These are phyloP conservation scores for Coniochaeta sp. DNA, from an alignment of 2,329 filamentous ascomycete genomes.

Conservation along the genomic window DNA sequence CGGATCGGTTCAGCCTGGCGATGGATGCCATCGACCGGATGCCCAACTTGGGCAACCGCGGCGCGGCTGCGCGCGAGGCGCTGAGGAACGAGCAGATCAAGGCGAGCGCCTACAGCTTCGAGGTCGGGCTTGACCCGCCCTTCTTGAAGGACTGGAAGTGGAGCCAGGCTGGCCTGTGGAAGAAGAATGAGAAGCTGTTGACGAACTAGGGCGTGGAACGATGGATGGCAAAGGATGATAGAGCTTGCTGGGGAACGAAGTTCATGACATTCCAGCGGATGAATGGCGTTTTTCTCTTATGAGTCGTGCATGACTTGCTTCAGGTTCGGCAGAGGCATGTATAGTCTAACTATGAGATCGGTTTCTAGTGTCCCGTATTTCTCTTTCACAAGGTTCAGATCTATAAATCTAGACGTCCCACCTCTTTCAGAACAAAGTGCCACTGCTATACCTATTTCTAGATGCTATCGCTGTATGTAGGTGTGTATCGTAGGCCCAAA, in stretches of 20 bases:
- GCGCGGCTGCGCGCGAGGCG: constrained; percentile 52
- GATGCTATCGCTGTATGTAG: too few species aligned
- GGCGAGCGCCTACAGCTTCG: constrained; percentile 58
- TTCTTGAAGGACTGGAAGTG: constrained; percentile 61
- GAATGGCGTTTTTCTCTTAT: not conserved
- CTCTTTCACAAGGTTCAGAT: too few species aligned
- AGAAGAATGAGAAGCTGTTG: not conserved
- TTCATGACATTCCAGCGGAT: not conserved
- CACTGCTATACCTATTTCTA: too few species aligned
- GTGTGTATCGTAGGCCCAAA: too few species aligned
- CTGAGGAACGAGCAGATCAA: constrained; percentile 58
- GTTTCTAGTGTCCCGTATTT: too few species aligned
- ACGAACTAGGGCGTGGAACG: not conserved
- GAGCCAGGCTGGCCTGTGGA: constrained; percentile 18
- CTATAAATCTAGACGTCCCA: too few species aligned
- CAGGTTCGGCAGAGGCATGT: not conserved
- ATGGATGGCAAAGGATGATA: not conserved
- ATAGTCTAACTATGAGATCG: not conserved
- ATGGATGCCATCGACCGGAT: constrained; percentile 71
- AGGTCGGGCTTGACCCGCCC: constrained; percentile 62
- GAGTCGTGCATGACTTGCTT: not conserved
- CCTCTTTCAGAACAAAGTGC: too few species aligned
- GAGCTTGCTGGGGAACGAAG: not conserved
- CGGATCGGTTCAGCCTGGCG: constrained; percentile 69
- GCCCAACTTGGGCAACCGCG: constrained; percentile 54